Evolutionary conservation across 2,329 filamentous ascomycete genomes (phyloP), one percentile per base, ranked within the genome.

Genomic region (Dactylella cylindrospora): DNA sequence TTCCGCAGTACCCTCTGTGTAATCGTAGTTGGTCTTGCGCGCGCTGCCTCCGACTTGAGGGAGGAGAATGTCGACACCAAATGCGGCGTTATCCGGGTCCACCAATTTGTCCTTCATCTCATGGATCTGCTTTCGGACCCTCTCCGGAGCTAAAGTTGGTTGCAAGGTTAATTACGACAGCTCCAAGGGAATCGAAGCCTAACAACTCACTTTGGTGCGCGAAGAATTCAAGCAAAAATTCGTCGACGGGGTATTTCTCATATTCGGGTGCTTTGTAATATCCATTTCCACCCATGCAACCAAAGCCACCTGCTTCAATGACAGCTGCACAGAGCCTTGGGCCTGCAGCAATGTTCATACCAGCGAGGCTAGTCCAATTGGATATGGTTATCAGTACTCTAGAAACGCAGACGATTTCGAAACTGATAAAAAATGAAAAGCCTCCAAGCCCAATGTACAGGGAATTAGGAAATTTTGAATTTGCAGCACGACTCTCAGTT

Each of bases 21-120:
- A 97, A 74, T 96, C 91, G 74, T 95, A 88, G 75, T 96, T 97
- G 3, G 91, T 96, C 73, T 87, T 86, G 66, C 91, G 83, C 3
- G 91, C 91, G 29, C 75, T 78, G 32, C 86, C 88, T 57, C 91
- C 91, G 51, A 96, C 78, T 75, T 96, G 89, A 0, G 91, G 90
- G 10, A 97, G 80, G 0, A 90, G 90, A 1, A 97, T 83, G 73
- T 97, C 91, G 29, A 96, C 83, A 67, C 90, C 91, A 72, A 96
- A 96, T 0, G 90, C 68, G 17, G 66, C 64, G 25, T 68, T 65
- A 3, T 47, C 8, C 12, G 55, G 55, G 13, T 61, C 47, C 12
- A 43, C 49, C 15, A 61, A 29, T 15, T 52, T 52, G 2, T 46
- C 78, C 76, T 96, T 96, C 70, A 96, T 82, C 72, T 95, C 90